These are phyloP conservation scores for Phyllosticta citrichinensis DNA, from an alignment of 2,329 filamentous ascomycete species.

Conservation along the genomic window DNA sequence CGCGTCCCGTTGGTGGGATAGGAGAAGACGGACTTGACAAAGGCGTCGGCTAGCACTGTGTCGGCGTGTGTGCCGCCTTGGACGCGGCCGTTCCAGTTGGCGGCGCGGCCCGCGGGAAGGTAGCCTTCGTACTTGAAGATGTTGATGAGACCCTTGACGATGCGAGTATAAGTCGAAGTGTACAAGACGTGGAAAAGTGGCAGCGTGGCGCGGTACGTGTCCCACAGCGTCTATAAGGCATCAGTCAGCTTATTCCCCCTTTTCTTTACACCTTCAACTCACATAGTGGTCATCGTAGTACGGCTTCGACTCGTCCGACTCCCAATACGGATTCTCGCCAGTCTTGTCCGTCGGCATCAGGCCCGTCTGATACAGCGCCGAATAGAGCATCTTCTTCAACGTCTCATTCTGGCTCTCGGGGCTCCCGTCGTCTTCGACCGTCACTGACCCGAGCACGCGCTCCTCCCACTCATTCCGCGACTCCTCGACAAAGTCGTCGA, in stretches of 20 bases:
- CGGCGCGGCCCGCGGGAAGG: slow-evolving; percentile 26
- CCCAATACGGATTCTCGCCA: slow-evolving; percentile 34
- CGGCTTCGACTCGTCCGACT: slow-evolving; percentile 23
- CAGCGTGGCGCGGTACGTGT: slow-evolving; percentile 12
- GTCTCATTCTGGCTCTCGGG: slow-evolving; percentile 4
- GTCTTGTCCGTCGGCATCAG: slow-evolving; percentile 36
- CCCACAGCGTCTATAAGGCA: slow-evolving; percentile 2
- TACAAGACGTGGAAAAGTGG: slow-evolving; percentile 14
- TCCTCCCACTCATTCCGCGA: slow-evolving; percentile 38
- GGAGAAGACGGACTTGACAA: slow-evolving; percentile 48
- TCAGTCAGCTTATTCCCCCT: not conserved
- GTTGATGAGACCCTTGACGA: slow-evolving; percentile 14
- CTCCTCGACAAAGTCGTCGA: slow-evolving; percentile 30
- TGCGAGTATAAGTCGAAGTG: slow-evolving; percentile 9
- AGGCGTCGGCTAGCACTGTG: slow-evolving; percentile 57
- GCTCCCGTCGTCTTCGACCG: not conserved
- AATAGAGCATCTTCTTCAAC: slow-evolving; percentile 23
- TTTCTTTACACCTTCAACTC: not conserved
- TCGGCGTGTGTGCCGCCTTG: slow-evolving; percentile 63
- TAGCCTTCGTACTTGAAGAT: slow-evolving; percentile 21
- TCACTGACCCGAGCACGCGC: slow-evolving; percentile 50
- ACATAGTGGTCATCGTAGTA: slow-evolving; percentile 33
- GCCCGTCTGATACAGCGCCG: slow-evolving; percentile 22
- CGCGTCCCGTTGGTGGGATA: slow-evolving; percentile 12
- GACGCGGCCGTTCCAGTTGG: slow-evolving; percentile 25